phyloP scores from a whole-genome alignment of 139 green algal species.

The Tetradesmus lagerheimii region DNA sequence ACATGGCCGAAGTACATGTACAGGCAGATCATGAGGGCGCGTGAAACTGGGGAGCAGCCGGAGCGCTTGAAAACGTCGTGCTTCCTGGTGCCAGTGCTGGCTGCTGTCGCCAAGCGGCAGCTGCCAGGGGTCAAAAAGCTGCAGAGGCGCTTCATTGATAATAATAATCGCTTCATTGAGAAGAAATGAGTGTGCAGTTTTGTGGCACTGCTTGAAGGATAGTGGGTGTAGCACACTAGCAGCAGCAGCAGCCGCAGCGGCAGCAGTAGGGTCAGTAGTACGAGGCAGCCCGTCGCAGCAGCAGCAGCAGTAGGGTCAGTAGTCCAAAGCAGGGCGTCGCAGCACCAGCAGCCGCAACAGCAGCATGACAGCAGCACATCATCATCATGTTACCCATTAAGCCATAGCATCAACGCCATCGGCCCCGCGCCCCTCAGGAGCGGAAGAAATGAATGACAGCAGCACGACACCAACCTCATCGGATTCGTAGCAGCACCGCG shows the following conservation, averaged over 20 bases:
- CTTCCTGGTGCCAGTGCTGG: conserved; percentile 6
- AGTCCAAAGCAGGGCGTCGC: too few species aligned
- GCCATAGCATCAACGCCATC: too few species aligned
- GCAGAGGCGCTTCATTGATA: neutral
- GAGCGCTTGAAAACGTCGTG: neutral
- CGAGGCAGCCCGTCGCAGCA: neutral
- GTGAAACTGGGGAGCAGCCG: neutral
- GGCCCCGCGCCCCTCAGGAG: too few species aligned
- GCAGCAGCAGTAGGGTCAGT: neutral
- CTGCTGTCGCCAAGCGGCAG: neutral
- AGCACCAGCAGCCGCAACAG: too few species aligned
- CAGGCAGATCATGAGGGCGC: neutral
- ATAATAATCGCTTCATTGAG: neutral
- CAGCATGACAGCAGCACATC: too few species aligned
- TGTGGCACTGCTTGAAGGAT: neutral
- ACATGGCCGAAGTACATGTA: neutral
- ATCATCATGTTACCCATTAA: too few species aligned
- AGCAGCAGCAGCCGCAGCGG: too few species aligned
- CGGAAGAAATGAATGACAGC: too few species aligned
- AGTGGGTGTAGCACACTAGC: neutral
- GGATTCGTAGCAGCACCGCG: too few species aligned
- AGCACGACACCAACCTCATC: too few species aligned
- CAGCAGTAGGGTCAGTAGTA: too few species aligned
- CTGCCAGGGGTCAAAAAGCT: neutral
- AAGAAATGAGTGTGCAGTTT: neutral